Evolutionary conservation across 257 asterid species (phyloP).

Genomic region (Jacaranda copaia): DNA sequence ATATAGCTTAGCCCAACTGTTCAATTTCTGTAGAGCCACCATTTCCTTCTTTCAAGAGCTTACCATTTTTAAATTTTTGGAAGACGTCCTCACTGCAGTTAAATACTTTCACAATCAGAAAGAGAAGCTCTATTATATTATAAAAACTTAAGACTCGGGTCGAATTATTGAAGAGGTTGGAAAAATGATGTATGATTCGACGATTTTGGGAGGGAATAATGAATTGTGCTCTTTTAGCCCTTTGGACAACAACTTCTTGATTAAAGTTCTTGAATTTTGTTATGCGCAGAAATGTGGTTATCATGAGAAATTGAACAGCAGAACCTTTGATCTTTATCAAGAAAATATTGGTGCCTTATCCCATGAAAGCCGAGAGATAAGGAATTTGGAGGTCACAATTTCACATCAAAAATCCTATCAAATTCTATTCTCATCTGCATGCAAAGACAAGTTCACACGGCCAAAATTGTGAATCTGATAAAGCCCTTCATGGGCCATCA

Average conservation of each 20-base stretch:
- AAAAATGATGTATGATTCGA: slow-evolving; percentile 16
- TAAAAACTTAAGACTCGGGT: neutral
- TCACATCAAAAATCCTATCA: slow-evolving; percentile 28
- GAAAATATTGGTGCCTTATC: slow-evolving; percentile 39
- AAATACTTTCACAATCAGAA: too few relatives aligned
- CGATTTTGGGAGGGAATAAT: slow-evolving; percentile 29
- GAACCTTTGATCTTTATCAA: neutral
- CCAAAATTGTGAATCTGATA: slow-evolving; percentile 37
- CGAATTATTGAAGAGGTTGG: slow-evolving; percentile 5
- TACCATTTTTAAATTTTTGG: slow-evolving; percentile 2
- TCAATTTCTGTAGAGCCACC: slow-evolving; percentile 27
- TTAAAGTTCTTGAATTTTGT: neutral
- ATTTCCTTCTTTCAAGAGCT: neutral
- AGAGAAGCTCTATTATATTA: too few relatives aligned
- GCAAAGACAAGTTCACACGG: slow-evolving; percentile 43
- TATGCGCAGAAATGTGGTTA: neutral
- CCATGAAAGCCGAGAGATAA: slow-evolving; percentile 33
- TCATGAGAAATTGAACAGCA: slow-evolving; percentile 10
- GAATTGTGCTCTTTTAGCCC: neutral
- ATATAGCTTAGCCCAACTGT: neutral
- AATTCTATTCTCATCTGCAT: slow-evolving; percentile 47
- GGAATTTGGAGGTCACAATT: slow-evolving; percentile 48
- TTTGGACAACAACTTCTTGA: too few relatives aligned
- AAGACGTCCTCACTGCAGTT: neutral
- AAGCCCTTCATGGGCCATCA: slow-evolving; percentile 42